Base-by-base conservation (phyloP, 192 early-diverging fungal genomes). In the Coemansia sp. region DNA sequence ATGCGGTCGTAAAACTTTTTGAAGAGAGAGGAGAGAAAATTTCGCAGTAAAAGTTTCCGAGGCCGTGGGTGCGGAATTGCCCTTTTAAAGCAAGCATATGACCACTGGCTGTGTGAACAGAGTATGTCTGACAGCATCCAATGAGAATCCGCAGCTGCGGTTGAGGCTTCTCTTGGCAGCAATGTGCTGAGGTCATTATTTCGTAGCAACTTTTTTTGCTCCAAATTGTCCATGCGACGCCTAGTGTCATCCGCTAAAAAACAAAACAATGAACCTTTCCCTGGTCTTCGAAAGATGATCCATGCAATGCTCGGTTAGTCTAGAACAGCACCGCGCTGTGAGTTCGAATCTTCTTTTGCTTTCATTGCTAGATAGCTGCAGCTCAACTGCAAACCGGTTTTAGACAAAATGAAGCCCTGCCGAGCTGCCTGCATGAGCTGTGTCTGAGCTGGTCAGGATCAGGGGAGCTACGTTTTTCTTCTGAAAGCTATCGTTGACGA, bases 21-120 rank as follows among this genome's bases (percentile, higher is more conserved):
- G 22, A 19, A 37, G 41, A 59, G n/a, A 53, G 22, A 60, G 4
- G 14, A 27, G 32, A 32, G 32, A 48, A 66, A 58, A 52, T 57
- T 66, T 66, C 45, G 49, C 35, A 55, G 23, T 55, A 29, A 22
- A 22, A 12, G 22, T 2, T 9, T 22, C 32, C 32, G 32, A 8
- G 32, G 41, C 41, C 15, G 12, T n/a, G 41, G 4, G 41, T n/a
- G 41, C 12, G 15, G 15, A 43, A 43, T 43, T 43, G 41, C 15
- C 12, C 41, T 43, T 43, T 43, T 43, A n/a, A 43, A 43, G 14
- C 25, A 29, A 25, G 25, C 53, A 55, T 29, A 55, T 27, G 53
- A 32, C 53, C 53, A 29, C 53, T 43, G 2, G 12, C 41, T 15
- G 12, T 15, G 41, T 43, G 41, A 29, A 25, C 11, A 27, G 0